phyloP scores from a whole-genome alignment of 2,329 filamentous ascomycete species.

The Scytalidium sp. region DNA sequence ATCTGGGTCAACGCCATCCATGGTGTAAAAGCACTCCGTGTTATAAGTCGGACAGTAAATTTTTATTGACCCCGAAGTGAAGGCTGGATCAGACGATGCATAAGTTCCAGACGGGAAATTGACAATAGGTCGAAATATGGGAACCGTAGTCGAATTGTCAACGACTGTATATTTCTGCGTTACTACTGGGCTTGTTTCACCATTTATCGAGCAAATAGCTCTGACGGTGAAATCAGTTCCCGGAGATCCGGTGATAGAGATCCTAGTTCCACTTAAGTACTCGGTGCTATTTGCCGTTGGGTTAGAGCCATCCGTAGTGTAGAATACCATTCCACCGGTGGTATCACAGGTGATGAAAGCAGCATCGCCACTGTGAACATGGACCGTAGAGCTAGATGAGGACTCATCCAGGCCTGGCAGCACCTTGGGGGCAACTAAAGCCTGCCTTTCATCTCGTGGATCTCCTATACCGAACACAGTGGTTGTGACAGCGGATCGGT shows the following conservation, averaged over 20 bases:
- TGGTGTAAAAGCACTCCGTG: constrained; percentile 6
- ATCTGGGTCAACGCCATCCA: constrained; percentile 6
- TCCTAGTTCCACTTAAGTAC: neutral
- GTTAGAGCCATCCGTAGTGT: constrained; percentile 7
- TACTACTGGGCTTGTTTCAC: constrained; percentile 1
- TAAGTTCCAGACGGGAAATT: constrained; percentile 6
- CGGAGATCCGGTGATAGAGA: constrained; percentile 4
- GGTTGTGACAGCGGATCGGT: neutral
- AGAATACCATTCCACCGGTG: constrained; percentile 2
- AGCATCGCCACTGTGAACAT: constrained; percentile 6
- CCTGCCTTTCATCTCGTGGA: neutral
- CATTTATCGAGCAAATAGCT: constrained; percentile 1
- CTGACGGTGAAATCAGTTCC: constrained; percentile 4
- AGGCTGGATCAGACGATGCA: neutral
- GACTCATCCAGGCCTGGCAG: constrained; percentile 4
- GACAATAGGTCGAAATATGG: constrained; percentile 4
- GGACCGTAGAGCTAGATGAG: constrained; percentile 1
- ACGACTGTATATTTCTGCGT: constrained; percentile 5
- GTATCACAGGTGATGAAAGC: constrained; percentile 6
- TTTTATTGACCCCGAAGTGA: neutral
- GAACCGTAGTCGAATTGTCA: constrained; percentile 1
- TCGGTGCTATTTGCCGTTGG: neutral
- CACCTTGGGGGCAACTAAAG: constrained; percentile 1
- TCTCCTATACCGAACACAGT: constrained; percentile 5
- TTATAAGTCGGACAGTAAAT: constrained; percentile 7